Evolutionary conservation across 345 rosid species (phyloP).

Genomic region (Linum tenue): DNA sequence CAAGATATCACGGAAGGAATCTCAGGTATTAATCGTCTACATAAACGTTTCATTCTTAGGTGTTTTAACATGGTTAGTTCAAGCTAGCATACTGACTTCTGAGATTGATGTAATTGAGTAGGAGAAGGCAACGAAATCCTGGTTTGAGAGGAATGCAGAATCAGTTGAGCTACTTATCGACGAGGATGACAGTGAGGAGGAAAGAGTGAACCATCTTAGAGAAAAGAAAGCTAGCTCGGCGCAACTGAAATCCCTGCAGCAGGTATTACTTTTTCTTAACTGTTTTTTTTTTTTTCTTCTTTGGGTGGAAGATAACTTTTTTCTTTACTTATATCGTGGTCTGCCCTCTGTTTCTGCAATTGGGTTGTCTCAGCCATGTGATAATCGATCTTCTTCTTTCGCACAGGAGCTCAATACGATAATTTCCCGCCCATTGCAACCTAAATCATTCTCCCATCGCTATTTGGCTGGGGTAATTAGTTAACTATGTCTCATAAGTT

Average conservation of each 20-base stretch:
- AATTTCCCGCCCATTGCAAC: conserved; percentile 72
- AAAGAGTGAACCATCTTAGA: conserved; percentile 53
- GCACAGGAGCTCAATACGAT: conserved; percentile 60
- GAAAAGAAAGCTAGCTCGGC: conserved; percentile 50
- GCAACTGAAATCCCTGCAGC: conserved; percentile 50
- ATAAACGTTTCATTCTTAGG: not conserved
- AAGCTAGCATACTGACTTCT: not conserved
- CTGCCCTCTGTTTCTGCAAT: not conserved
- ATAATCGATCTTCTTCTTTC: conserved; percentile 12
- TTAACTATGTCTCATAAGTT: not conserved
- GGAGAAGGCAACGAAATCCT: conserved; percentile 75
- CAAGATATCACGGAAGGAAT: conserved; percentile 60
- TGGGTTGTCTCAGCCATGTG: not conserved
- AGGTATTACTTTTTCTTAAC: conserved; percentile 30
- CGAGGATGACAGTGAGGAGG: conserved; percentile 77
- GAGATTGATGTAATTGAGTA: conserved; percentile 9
- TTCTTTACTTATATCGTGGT: not conserved
- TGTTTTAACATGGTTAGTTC: not conserved
- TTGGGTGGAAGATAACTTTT: too few relatives aligned
- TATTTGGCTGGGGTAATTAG: conserved; percentile 79
- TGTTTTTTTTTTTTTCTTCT: too few relatives aligned
- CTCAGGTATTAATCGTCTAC: conserved; percentile 46
- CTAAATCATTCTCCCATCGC: conserved; percentile 72
- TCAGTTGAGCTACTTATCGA: conserved; percentile 60
- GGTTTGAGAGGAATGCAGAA: conserved; percentile 84